A percentile compares a stretch with the other conserved stretches of the same genome.
These are phyloP conservation scores for Hypoxylon lienhwacheense DNA, from an alignment of 495 filamentous ascomycete species.

Conservation along the genomic window DNA sequence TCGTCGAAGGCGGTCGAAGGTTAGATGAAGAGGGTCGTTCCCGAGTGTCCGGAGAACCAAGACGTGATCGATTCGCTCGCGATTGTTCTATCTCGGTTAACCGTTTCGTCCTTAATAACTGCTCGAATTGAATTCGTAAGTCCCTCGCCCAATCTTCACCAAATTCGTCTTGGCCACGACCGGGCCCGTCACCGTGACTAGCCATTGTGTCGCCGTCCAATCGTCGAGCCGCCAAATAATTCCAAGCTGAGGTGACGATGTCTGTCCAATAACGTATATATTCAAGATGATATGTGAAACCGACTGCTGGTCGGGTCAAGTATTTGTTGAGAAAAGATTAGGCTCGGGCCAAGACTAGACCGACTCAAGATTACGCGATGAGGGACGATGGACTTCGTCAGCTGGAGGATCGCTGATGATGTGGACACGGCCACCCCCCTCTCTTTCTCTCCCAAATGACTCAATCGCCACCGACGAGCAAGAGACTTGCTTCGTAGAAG, in stretches of 20 bases:
- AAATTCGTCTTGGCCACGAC: constrained; percentile 41
- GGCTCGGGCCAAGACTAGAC: constrained; percentile 9
- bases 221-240: neutral
- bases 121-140: constrained; percentile 66
- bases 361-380: constrained; percentile 25
- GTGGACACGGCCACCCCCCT: constrained; percentile 24
- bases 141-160: constrained; percentile 58
- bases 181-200: constrained; percentile 21
- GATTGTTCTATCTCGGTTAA: constrained; percentile 71
- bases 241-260: neutral
- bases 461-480: constrained; percentile 28
- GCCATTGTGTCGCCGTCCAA: constrained; percentile 30
- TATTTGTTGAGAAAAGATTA: constrained; percentile 10
- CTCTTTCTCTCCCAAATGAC: constrained; percentile 13
- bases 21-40: constrained; percentile 51
- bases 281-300: neutral
- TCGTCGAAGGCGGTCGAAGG: constrained; percentile 42
- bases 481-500: constrained; percentile 25
- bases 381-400: constrained; percentile 22
- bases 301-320: constrained; percentile 1
- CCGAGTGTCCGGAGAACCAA: constrained; percentile 29
- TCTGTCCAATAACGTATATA: constrained; percentile 4
- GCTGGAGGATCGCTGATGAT: constrained; percentile 20
- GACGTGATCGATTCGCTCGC: constrained; percentile 48
- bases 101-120: constrained; percentile 73